phyloP scores from a whole-genome alignment of 2,329 filamentous ascomycete genomes.

The Parafenestella ontariensis region DNA sequence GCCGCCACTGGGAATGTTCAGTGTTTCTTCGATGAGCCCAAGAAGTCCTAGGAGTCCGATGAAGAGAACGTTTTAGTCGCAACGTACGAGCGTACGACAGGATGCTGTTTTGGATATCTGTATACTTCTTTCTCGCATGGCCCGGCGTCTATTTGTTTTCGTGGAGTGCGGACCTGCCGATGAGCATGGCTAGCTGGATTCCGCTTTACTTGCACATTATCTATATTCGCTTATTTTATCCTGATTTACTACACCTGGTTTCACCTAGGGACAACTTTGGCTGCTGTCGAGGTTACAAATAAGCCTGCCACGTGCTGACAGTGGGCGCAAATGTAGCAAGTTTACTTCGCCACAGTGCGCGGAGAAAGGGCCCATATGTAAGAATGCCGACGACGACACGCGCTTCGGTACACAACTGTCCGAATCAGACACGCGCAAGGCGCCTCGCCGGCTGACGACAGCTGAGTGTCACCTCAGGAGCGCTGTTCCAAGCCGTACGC shows the following conservation, averaged over 20 bases:
- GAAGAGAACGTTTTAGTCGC: conserved; percentile 28
- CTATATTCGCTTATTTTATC: neutral
- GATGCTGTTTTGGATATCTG: neutral
- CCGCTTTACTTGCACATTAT: neutral
- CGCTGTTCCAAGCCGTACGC: neutral
- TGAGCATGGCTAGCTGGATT: neutral
- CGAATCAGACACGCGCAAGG: conserved; percentile 2
- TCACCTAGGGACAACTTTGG: neutral
- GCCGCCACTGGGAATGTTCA: conserved; percentile 41
- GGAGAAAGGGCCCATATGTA: neutral
- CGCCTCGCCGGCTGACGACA: conserved; percentile 8
- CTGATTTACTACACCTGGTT: no score
- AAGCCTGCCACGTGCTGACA: neutral
- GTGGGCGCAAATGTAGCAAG: neutral
- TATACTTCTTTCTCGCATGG: conserved; percentile 12
- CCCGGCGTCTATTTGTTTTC: conserved; percentile 4
- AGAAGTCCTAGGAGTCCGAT: conserved; percentile 34
- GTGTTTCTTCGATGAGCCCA: conserved; percentile 22
- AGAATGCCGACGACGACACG: neutral
- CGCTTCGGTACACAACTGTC: conserved; percentile 1
- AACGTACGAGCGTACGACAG: neutral
- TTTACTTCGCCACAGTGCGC: neutral
- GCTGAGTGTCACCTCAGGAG: neutral
- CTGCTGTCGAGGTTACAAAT: neutral
- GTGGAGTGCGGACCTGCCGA: neutral